Evolutionary conservation across 2,329 filamentous ascomycete species (phyloP).

Genomic region (Talaromyces sp.): DNA sequence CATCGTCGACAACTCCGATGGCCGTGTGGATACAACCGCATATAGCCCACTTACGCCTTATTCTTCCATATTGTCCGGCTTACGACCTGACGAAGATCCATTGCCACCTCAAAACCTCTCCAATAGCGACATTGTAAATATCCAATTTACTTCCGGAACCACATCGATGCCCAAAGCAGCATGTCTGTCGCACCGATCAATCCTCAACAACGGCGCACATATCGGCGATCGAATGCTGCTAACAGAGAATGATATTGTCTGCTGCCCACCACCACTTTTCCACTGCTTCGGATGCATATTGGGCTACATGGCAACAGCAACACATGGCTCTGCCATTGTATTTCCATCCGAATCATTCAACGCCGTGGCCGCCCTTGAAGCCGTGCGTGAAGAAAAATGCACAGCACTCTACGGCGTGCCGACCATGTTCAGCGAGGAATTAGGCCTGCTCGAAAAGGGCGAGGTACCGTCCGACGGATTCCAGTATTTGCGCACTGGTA

Average conservation of each 20-base stretch:
- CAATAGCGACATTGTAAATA: conserved; percentile 77
- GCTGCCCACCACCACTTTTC: conserved; percentile 55
- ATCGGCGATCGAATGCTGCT: conserved; percentile 85
- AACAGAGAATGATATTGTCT: conserved; percentile 63
- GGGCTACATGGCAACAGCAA: conserved; percentile 94
- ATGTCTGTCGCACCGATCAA: conserved; percentile 76
- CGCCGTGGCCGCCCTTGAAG: conserved; percentile 62
- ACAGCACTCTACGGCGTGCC: conserved; percentile 81
- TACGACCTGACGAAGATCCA: conserved; percentile 34
- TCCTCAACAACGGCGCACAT: conserved; percentile 84
- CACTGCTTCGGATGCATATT: conserved; percentile 85
- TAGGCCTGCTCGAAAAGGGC: conserved; percentile 65
- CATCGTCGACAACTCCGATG: conserved; percentile 70
- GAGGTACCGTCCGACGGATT: conserved; percentile 50
- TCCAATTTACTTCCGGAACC: conserved; percentile 96
- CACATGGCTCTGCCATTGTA: conserved; percentile 71
- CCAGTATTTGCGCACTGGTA: conserved; percentile 73
- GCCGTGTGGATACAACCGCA: conserved; percentile 44
- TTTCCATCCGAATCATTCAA: conserved; percentile 87
- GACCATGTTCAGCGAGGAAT: conserved; percentile 89
- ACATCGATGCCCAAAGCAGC: conserved; percentile 88
- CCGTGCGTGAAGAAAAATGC: conserved; percentile 58
- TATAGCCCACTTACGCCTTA: conserved; percentile 45
- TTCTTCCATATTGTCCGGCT: conserved; percentile 38
- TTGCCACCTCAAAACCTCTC: conserved; percentile 43